These are phyloP conservation scores for Yarrowia sp. DNA, from an alignment of 805 yeast species.

Conservation along the genomic window DNA sequence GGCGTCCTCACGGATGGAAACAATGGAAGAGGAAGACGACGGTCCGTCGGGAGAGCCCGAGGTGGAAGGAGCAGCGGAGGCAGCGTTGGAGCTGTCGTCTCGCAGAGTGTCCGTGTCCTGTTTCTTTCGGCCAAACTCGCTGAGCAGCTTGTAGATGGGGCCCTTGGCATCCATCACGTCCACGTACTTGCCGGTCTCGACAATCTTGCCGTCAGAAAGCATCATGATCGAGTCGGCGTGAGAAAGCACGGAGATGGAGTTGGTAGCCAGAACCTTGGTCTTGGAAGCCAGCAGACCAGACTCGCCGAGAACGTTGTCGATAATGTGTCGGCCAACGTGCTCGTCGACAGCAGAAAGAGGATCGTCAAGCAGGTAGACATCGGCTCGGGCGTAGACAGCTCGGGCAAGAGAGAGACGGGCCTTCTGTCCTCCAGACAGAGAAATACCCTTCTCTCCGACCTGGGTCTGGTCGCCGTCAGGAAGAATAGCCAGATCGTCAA, in stretches of 20 bases:
- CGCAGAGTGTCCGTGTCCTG: neutral
- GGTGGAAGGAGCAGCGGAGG: conserved; percentile 30
- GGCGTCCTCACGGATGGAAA: conserved; percentile 3
- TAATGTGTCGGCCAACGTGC: conserved; percentile 76
- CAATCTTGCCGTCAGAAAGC: conserved; percentile 51
- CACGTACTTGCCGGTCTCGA: conserved; percentile 40
- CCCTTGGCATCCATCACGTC: conserved; percentile 35
- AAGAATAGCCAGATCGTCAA: conserved; percentile 60
- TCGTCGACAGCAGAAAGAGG: conserved; percentile 85
- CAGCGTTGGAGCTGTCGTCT: conserved; percentile 14
- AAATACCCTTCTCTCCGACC: conserved; percentile 83
- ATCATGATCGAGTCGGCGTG: conserved; percentile 69
- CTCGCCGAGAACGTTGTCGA: conserved; percentile 75
- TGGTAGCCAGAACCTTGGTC: conserved; percentile 79
- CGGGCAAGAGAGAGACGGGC: conserved; percentile 78
- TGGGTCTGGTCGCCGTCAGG: conserved; percentile 77
- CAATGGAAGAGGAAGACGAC: conserved; percentile 23
- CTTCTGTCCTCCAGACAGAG: conserved; percentile 87
- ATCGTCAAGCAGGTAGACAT: conserved; percentile 71
- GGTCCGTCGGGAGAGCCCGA: conserved; percentile 15
- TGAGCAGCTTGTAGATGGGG: conserved; percentile 32
- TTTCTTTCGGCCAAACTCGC: conserved; percentile 34
- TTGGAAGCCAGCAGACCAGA: conserved; percentile 72
- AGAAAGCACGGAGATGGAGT: conserved; percentile 75
- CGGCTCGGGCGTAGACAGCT: conserved; percentile 68